Evolutionary conservation across 352 stramenopile genomes (phyloP).

Genomic region (Globisporangium paroecandrum): DNA sequence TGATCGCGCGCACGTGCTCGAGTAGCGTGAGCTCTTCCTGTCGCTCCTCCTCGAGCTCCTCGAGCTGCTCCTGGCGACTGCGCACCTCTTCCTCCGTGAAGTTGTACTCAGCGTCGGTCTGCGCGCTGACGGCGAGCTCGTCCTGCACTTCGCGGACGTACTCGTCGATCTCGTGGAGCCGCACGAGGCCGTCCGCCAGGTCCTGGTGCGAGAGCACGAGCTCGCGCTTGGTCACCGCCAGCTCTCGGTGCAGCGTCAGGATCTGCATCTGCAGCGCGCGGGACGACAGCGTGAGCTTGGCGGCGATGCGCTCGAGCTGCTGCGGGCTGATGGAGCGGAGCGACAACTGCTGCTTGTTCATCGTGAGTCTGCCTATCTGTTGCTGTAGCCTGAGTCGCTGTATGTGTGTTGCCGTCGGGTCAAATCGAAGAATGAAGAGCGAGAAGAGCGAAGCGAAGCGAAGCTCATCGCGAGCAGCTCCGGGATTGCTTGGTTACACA

Average conservation of each 20-base stretch:
- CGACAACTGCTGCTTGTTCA: conserved; percentile 6
- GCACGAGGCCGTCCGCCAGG: conserved; percentile 44
- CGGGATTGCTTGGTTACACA: not conserved
- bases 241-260: conserved; percentile 28
- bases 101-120: conserved; percentile 20
- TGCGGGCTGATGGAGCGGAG: conserved; percentile 10
- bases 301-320: conserved; percentile 46
- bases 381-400: not conserved
- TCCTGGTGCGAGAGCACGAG: conserved; percentile 49
- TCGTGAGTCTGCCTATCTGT: not conserved
- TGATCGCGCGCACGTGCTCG: conserved; percentile 44
- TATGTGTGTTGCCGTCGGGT: not conserved
- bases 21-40: conserved; percentile 57
- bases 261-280: conserved; percentile 42
- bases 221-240: conserved; percentile 31
- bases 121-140: conserved; percentile 23
- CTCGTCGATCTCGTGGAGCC: conserved; percentile 64
- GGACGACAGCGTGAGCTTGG: conserved; percentile 47
- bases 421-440: conserved; percentile 8
- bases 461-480: not conserved
- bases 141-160: conserved; percentile 48
- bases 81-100: conserved; percentile 28
- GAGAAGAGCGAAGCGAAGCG: not conserved
- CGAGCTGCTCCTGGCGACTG: conserved; percentile 41
- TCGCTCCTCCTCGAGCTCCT: conserved; percentile 60